Percentiles rank a stretch among this genome's conserved stretches.
phyloP scores from a whole-genome alignment of 2,329 filamentous ascomycete genomes.

The Nannizzia gypsea region DNA sequence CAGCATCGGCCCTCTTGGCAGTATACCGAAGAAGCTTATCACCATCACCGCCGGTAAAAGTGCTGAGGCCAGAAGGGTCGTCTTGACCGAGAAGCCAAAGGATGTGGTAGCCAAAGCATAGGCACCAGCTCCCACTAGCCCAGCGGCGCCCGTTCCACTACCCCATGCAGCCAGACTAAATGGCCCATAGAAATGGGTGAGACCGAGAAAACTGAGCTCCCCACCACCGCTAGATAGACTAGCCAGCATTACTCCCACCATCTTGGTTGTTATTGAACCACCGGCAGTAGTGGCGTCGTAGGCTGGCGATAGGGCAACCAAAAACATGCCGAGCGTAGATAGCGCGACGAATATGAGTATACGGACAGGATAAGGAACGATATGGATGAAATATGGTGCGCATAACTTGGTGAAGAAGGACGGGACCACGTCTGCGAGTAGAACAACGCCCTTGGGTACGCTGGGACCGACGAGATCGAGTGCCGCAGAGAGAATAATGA shows the following conservation, averaged over 20 bases:
- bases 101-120: slow-evolving; percentile 80
- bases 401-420: slow-evolving; percentile 79
- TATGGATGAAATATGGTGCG: slow-evolving; percentile 88
- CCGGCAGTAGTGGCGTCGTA: slow-evolving; percentile 19
- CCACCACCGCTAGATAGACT: slow-evolving; percentile 77
- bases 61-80: slow-evolving; percentile 65
- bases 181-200: slow-evolving; percentile 87
- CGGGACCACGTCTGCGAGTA: slow-evolving; percentile 84
- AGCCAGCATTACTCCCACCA: slow-evolving; percentile 72
- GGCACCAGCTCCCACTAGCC: slow-evolving; percentile 71
- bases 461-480: slow-evolving; percentile 82
- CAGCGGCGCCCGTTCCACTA: slow-evolving; percentile 80
- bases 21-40: slow-evolving; percentile 67
- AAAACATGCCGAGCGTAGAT: slow-evolving; percentile 75
- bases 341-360: slow-evolving; percentile 62
- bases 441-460: slow-evolving; percentile 81
- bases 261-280: slow-evolving; percentile 58
- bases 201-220: slow-evolving; percentile 77
- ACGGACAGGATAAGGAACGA: slow-evolving; percentile 65
- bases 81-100: slow-evolving; percentile 59
- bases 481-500: slow-evolving; percentile 88
- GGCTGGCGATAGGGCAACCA: slow-evolving; percentile 68
- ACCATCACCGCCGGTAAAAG: slow-evolving; percentile 71
- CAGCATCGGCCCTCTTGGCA: slow-evolving; percentile 58
- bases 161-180: slow-evolving; percentile 85